A percentile compares a stretch with the other conserved stretches of the same genome.
Conservation (phyloP, 1,284 basidiomycete species). For the Termitomyces sp. region DNA sequence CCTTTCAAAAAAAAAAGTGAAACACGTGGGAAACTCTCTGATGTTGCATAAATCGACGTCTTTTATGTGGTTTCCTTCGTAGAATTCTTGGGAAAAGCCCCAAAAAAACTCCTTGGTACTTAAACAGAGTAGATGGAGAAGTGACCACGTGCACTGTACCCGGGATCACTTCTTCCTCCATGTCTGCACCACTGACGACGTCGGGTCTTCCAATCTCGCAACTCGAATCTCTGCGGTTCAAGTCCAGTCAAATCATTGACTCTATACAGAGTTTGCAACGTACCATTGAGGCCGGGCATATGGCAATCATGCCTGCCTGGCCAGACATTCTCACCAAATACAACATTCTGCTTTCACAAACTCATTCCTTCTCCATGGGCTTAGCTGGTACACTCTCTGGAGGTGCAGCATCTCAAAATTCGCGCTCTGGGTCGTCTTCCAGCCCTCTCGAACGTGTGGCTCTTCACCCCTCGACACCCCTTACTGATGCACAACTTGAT, state of each 20-base stretch:
- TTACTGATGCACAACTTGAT: conserved; percentile 65
- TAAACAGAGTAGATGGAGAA: no score
- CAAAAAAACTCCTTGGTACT: no score
- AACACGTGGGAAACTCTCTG: not conserved
- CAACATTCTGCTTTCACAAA: conserved; percentile 74
- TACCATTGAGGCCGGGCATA: conserved; percentile 54
- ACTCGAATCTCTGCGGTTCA: conserved; percentile 70
- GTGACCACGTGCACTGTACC: no score
- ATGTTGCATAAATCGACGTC: not conserved
- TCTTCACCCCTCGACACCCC: conserved; percentile 51
- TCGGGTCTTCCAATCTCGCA: conserved; percentile 42
- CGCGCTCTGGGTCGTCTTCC: conserved; percentile 13
- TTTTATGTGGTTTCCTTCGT: not conserved
- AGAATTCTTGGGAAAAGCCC: no score
- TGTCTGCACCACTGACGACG: conserved; percentile 16
- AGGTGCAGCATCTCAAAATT: conserved; percentile 15
- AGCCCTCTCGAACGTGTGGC: conserved; percentile 60
- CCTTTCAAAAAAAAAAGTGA: not conserved
- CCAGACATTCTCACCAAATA: conserved; percentile 80
- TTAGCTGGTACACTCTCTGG: conserved; percentile 43
- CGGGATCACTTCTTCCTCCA: not conserved
- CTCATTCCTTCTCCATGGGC: conserved; percentile 58
- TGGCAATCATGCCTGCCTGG: conserved; percentile 63
- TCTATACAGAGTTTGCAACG: conserved; percentile 61
- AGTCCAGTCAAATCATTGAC: conserved; percentile 70